phyloP scores from a whole-genome alignment of 1,284 basidiomycete species.

The Cystobasidiaceae sp. region DNA sequence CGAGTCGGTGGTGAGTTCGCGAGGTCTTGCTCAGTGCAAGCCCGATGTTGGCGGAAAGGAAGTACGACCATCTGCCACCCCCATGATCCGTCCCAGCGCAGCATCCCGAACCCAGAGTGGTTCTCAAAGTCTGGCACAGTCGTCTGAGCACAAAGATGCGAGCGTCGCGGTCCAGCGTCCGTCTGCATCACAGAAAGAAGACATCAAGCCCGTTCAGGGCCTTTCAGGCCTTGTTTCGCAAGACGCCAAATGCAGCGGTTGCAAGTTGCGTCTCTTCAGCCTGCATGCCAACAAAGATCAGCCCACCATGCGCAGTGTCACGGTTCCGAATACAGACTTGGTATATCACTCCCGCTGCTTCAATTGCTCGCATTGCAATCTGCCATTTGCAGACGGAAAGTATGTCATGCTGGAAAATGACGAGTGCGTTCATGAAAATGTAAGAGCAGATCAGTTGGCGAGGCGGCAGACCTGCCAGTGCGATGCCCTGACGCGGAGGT shows the following conservation, averaged over 20 bases:
- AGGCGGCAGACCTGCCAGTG: neutral
- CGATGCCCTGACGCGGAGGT: too few relatives aligned
- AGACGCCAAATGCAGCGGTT: slow-evolving; percentile 8
- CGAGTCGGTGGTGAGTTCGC: neutral
- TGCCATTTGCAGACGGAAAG: neutral
- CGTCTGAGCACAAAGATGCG: too few relatives aligned
- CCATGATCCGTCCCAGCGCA: too few relatives aligned
- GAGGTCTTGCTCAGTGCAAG: too few relatives aligned
- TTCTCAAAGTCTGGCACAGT: too few relatives aligned
- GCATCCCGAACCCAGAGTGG: too few relatives aligned
- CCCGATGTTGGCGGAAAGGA: too few relatives aligned
- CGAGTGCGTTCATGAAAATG: slow-evolving; percentile 16
- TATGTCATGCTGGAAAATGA: slow-evolving; percentile 17
- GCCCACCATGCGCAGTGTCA: neutral
- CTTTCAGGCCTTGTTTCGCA: neutral
- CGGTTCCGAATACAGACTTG: neutral
- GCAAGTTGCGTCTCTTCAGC: slow-evolving; percentile 17
- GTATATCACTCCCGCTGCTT: slow-evolving; percentile 17
- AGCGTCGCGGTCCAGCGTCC: too few relatives aligned
- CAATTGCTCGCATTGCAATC: slow-evolving; percentile 6
- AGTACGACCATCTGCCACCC: too few relatives aligned
- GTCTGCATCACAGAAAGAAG: too few relatives aligned
- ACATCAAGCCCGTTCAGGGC: too few relatives aligned
- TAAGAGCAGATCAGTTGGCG: neutral
- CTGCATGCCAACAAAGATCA: neutral